Evolutionary conservation across 2,329 filamentous ascomycete genomes (phyloP).

Genomic region (Diaporthe citriasiana): DNA sequence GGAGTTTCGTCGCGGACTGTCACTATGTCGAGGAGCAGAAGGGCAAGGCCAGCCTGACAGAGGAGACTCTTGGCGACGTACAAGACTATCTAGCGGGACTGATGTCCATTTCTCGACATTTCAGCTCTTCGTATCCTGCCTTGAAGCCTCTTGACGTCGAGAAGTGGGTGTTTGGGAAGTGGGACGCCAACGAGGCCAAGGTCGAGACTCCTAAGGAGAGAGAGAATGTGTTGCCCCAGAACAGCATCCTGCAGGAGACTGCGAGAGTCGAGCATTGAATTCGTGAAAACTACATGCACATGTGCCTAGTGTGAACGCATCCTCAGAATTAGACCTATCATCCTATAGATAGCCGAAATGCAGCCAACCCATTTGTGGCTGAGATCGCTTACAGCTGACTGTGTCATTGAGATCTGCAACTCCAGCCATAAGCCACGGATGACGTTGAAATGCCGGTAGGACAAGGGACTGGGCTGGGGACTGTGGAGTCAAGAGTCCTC

Average conservation of each 20-base stretch:
- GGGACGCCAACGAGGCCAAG: slow-evolving; percentile 8
- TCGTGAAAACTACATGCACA: not conserved
- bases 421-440: not conserved
- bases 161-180: slow-evolving; percentile 10
- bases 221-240: not conserved
- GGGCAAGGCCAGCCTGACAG: not conserved
- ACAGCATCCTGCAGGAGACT: not conserved
- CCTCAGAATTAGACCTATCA: not conserved
- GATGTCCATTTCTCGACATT: slow-evolving; percentile 4
- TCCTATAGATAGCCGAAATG: slow-evolving; percentile 15
- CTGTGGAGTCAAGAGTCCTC: not conserved
- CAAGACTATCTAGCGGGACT: slow-evolving; percentile 11
- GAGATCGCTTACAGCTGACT: not conserved
- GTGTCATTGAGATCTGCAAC: not conserved
- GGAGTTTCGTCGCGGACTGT: slow-evolving; percentile 24
- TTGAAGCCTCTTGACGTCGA: slow-evolving; percentile 15
- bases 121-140: slow-evolving; percentile 19
- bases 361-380: not conserved
- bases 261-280: not conserved
- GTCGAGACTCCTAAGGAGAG: not conserved
- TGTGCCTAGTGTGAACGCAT: not conserved
- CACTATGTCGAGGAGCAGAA: slow-evolving; percentile 29
- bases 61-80: slow-evolving; percentile 5
- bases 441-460: not conserved
- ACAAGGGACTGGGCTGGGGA: not conserved